phyloP scores from a whole-genome alignment of 441 rosid genomes.

The Melastoma candidum region DNA sequence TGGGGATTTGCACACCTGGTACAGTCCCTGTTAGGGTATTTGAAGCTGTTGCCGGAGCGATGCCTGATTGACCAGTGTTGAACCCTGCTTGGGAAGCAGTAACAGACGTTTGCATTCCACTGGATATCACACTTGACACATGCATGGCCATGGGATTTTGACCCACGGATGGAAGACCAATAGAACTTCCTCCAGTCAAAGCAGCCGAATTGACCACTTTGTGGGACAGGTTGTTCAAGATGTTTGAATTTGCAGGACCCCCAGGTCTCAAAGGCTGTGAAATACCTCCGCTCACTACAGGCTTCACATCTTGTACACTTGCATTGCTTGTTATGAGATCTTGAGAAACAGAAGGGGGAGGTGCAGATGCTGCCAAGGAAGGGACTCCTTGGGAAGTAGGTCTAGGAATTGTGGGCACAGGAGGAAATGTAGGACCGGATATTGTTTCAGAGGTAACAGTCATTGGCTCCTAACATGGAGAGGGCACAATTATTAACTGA shows the following conservation, averaged over 20 bases:
- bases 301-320: conserved; percentile 66
- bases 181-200: conserved; percentile 80
- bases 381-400: conserved; percentile 66
- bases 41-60: conserved; percentile 51
- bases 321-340: conserved; percentile 55
- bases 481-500: conserved; percentile 8
- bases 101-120: conserved; percentile 76
- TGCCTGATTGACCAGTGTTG: conserved; percentile 68
- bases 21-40: conserved; percentile 58
- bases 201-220: conserved; percentile 88
- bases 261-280: conserved; percentile 61
- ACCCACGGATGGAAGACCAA: conserved; percentile 62
- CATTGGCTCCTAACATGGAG: conserved; percentile 65
- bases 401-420: conserved; percentile 56
- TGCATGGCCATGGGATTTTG: conserved; percentile 89
- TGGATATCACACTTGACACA: conserved; percentile 94
- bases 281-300: conserved; percentile 50
- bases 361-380: conserved; percentile 76
- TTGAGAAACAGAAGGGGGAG: conserved; percentile 54
- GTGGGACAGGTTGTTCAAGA: conserved; percentile 85
- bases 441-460: conserved; percentile 36
- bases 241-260: conserved; percentile 81
- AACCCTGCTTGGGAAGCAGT: conserved; percentile 67
- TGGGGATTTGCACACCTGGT: conserved; percentile 53
- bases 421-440: conserved; percentile 58